Evolutionary conservation across 2,329 filamentous ascomycete species (phyloP), one percentile per base, ranked within the genome.

Genomic region (Metarhizium guizhouense): DNA sequence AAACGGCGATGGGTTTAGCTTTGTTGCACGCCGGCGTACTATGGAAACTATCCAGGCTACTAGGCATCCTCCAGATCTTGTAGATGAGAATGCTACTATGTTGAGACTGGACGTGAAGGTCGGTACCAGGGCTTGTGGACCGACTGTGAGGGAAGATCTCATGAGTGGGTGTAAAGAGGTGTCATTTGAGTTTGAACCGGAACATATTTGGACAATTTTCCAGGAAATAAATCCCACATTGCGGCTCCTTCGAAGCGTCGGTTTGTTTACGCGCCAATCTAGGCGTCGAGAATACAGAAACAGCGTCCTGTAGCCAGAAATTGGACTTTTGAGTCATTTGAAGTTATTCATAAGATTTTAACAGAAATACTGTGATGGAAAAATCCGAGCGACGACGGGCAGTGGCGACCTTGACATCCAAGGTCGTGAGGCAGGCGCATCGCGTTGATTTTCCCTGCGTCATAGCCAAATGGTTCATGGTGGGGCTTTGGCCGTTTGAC

Each of bases 1-100:
- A 8, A 48, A 54, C 20, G 62, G 58, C 3, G 51, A 56, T 7
- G 56, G 59, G 8, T 69, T 81, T 59, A 79, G 73, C 64, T 88
- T 86, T 69, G 74, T 76, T 52, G 81, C 77, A 0, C 76, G 76
- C 8, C 77, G 79, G 58, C 81, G 84, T 63, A 73, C 74, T 18
- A 72, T 76, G 29, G 65, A 69, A 40, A 78, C 76, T 51, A 68
- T 88, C 32, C 77, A 83, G 50, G 73, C 73, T 2, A 84, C 85
- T 3, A 76, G 71, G 47, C 86, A 90, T 65, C 85, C 86, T 1
- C 75, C 81, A 60, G 83, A 89, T 65, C 67, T 90, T 54, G 71
- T 71, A 3, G 74, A 75, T 58, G 74, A 79, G 61, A 73, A 78
- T 54, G 74, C 70, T 0, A 71, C 70, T 5, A 61, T 76, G 40